Conservation (phyloP, 768 basidiomycete genomes). For the Russula earlei region DNA sequence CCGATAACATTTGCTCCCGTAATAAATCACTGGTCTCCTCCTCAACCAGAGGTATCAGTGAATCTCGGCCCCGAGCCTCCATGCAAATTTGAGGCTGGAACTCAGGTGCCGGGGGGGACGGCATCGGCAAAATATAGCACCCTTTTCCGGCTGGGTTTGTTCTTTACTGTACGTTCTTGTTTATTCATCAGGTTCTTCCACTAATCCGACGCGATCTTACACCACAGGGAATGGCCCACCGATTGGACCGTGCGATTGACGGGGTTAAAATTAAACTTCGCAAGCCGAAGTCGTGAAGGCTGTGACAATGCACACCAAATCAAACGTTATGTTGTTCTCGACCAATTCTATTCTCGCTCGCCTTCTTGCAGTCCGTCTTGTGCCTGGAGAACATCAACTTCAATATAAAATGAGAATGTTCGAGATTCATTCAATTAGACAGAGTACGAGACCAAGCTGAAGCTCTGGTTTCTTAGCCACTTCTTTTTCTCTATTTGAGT, state of each 20-base stretch:
- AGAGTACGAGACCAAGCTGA: no score
- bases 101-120: not conserved
- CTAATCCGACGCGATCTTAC: not conserved
- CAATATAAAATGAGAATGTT: no score
- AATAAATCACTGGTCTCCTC: not conserved
- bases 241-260: not conserved
- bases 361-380: not conserved
- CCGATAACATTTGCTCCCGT: conserved; percentile 2
- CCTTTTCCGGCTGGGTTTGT: not conserved
- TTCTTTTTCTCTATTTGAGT: no score
- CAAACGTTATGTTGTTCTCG: not conserved
- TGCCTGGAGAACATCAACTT: no score
- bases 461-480: no score
- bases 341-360: not conserved
- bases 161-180: not conserved
- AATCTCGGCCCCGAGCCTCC: not conserved
- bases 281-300: not conserved
- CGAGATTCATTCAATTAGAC: no score
- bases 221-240: not conserved
- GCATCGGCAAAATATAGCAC: not conserved
- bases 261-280: conserved; percentile 4
- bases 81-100: not conserved
- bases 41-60: not conserved
- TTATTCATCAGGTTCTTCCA: not conserved
- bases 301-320: not conserved